Evolutionary conservation across 352 stramenopile genomes (phyloP), one percentile per base, ranked within the genome.

Genomic region (Globisporangium splendens): DNA sequence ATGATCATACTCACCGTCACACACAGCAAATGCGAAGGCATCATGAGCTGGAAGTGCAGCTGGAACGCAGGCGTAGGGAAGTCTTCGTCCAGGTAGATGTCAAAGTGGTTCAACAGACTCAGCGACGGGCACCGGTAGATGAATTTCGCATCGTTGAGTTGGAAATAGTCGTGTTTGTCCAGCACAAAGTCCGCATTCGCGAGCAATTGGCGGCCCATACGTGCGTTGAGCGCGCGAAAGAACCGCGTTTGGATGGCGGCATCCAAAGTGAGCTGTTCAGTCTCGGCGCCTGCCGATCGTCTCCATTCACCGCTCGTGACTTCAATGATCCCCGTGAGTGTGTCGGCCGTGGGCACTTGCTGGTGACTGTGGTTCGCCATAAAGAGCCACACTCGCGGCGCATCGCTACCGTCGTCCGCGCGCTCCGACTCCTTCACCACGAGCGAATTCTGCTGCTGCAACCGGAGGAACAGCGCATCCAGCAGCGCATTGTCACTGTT

Each of bases 61-160:
- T 82, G 65, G 20, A 88, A 84, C 3, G 59, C 66, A 14, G 76
- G 67, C 3, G 35, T 62, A 0, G 79, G 68, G 46, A 77, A 61
- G 7, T 68, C 66, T 44, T 92, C 79, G 42, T 88, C 66, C 15
- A 92, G 50, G 57, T 85, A 89, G 5, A 87, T 69, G 31, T 89
- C 77, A 46, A 87, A 76, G 22, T 87, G 75, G 62, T 89, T 86
- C 7, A 86, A 52, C 22, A 60, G 61, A 15, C 69, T 72, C 5
- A 86, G 66, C 35, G 82, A 88, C 47, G 79, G 79, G 39, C 74
- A 74, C 3, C 74, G 70, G 56, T 79, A 90, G 48, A 87, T 66
- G 49, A 92, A 89, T 15, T 66, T 75, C 20, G 77, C 76, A 31
- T 89, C 76, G 31, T 83, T 86, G 0, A 63, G 74, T 55, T 75